Percentiles rank a stretch among this genome's conserved stretches.
Evolutionary conservation across 352 stramenopile genomes (phyloP).

Genomic region (Pythium pyrilobum): DNA sequence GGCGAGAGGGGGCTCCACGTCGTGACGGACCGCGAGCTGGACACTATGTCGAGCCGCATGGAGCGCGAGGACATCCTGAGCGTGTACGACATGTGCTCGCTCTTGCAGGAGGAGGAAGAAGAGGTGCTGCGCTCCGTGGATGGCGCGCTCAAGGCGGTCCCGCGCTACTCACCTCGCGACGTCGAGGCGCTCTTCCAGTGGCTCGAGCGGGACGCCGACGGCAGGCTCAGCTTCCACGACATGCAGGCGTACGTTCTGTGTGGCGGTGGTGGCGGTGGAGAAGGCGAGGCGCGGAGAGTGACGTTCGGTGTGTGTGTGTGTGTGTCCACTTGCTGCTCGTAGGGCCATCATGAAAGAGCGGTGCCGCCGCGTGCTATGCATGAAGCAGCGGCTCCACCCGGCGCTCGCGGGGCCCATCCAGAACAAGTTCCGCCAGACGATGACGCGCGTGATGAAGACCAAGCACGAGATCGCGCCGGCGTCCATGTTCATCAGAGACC

Average conservation of each 20-base stretch:
- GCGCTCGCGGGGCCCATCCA: conserved; percentile 38
- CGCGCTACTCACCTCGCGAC: conserved; percentile 60
- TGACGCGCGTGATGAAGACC: conserved; percentile 35
- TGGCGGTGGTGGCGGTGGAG: not conserved
- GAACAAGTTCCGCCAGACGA: conserved; percentile 40
- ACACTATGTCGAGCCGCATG: conserved; percentile 73
- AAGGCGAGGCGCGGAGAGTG: no score
- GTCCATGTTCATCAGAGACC: conserved; percentile 72
- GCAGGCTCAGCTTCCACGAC: conserved; percentile 74
- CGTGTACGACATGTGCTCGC: conserved; percentile 55
- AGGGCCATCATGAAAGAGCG: conserved; percentile 54
- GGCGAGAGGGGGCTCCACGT: conserved; percentile 59
- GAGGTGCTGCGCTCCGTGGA: conserved; percentile 75
- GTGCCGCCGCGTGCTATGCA: conserved; percentile 55
- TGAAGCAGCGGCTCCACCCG: conserved; percentile 61
- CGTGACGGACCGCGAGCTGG: conserved; percentile 68
- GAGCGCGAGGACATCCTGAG: conserved; percentile 78
- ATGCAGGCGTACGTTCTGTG: conserved; percentile 48
- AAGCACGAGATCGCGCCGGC: conserved; percentile 42
- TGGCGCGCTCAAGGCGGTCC: conserved; percentile 49
- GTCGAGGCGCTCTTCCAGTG: conserved; percentile 51
- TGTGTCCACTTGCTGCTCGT: not conserved
- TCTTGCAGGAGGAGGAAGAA: conserved; percentile 66
- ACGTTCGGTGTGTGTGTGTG: not conserved
- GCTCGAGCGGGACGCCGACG: conserved; percentile 31